phyloP scores from a whole-genome alignment of 129 eudicot genomes.

The Chrysanthemum lavandulifolium region DNA sequence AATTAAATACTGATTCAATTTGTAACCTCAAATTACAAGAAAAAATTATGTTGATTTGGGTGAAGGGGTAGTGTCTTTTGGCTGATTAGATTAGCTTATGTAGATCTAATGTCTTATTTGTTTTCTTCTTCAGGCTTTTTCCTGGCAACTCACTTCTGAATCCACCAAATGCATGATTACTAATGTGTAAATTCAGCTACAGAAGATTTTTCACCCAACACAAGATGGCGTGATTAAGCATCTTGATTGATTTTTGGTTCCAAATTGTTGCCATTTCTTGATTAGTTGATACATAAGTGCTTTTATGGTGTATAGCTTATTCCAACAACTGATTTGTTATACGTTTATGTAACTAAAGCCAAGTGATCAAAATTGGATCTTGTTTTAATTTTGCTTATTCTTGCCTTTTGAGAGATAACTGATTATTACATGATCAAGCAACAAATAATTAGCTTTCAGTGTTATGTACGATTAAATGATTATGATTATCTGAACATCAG shows the following conservation, averaged over 20 bases:
- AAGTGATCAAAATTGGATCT: slow-evolving; percentile 11
- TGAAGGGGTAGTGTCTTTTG: slow-evolving; percentile 15
- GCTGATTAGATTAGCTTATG: neutral
- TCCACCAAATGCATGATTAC: slow-evolving; percentile 45
- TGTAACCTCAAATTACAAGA: neutral
- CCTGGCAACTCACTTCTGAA: slow-evolving; percentile 71
- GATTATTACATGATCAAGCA: no score
- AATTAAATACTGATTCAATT: neutral
- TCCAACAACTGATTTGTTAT: slow-evolving; percentile 1
- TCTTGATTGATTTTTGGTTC: slow-evolving; percentile 15
- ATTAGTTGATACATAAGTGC: slow-evolving; percentile 6
- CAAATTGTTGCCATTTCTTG: slow-evolving; percentile 16
- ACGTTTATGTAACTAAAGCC: slow-evolving; percentile 15
- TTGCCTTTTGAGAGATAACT: no score
- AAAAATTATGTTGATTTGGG: neutral
- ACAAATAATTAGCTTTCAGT: no score
- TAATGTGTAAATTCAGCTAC: slow-evolving; percentile 14
- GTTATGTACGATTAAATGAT: no score
- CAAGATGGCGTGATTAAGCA: slow-evolving; percentile 20
- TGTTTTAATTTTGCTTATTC: neutral
- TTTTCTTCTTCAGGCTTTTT: slow-evolving; percentile 38
- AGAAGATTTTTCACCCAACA: slow-evolving; percentile 25
- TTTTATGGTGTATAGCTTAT: neutral
- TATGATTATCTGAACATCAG: no score
- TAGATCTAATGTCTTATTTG: slow-evolving; percentile 7